These are phyloP conservation scores for Harringtonia lauricola DNA, from an alignment of 2,329 filamentous ascomycete genomes.

Conservation along the genomic window DNA sequence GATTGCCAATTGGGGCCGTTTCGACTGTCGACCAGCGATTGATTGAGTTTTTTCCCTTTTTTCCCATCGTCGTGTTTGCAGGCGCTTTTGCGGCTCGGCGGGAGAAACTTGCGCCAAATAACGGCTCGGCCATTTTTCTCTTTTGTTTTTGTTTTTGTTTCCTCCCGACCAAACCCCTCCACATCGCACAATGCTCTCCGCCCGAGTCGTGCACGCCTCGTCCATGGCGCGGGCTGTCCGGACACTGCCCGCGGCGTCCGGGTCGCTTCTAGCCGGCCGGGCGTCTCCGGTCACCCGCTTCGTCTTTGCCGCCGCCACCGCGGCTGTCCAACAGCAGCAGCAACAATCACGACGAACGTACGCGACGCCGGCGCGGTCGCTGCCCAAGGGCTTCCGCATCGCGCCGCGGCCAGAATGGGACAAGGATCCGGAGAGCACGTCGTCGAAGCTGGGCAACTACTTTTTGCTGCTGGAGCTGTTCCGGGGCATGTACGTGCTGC, in stretches of 20 bases:
- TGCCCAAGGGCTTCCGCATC: conserved; percentile 71
- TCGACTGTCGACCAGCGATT: not conserved
- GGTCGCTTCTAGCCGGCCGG: not conserved
- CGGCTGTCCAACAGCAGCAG: not conserved
- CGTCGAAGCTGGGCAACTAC: conserved; percentile 83
- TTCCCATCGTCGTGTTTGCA: too few relatives aligned
- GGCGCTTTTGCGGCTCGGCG: too few relatives aligned
- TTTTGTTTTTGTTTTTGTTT: too few relatives aligned
- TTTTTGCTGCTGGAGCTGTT: conserved; percentile 94
- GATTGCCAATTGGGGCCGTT: not conserved
- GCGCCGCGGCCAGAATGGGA: conserved; percentile 68
- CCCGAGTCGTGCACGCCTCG: conserved; percentile 11
- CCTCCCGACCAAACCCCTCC: not conserved
- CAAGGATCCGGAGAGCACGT: conserved; percentile 60
- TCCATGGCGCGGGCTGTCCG: not conserved
- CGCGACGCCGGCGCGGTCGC: conserved; percentile 65
- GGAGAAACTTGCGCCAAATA: too few relatives aligned
- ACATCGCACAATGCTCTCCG: conserved; percentile 10
- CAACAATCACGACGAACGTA: conserved; percentile 23
- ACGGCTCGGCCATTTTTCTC: too few relatives aligned
- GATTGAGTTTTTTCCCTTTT: not conserved
- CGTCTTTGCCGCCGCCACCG: not conserved
- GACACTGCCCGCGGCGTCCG: too few relatives aligned
- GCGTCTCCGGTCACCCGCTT: not conserved
- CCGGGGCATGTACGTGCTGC: conserved; percentile 91